phyloP scores from a whole-genome alignment of 2,329 filamentous ascomycete species.

The Didymosphaeria variabile region DNA sequence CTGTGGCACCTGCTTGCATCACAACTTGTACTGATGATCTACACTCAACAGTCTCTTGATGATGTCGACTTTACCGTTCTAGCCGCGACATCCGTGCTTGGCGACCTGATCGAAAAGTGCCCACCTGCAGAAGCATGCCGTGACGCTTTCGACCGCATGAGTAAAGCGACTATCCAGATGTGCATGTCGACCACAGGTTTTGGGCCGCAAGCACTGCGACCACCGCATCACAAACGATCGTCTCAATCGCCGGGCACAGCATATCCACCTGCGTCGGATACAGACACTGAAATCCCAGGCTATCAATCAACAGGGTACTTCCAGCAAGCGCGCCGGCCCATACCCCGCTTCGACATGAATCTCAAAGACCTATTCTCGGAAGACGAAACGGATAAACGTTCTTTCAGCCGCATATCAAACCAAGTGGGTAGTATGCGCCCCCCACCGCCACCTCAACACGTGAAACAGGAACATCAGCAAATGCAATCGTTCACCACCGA shows the following conservation, averaged over 20 bases:
- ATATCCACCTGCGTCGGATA: constrained; percentile 39
- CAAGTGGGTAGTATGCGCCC: constrained; percentile 45
- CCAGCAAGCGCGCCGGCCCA: constrained; percentile 50
- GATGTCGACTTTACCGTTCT: constrained; percentile 98
- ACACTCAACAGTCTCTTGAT: constrained; percentile 72
- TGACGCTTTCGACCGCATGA: constrained; percentile 94
- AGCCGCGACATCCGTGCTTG: constrained; percentile 90
- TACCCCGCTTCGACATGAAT: constrained; percentile 65
- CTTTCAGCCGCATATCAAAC: constrained; percentile 49
- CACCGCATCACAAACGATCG: constrained; percentile 29
- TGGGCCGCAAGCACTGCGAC: constrained; percentile 57
- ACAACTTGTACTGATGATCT: constrained; percentile 18
- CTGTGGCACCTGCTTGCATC: constrained; percentile 24
- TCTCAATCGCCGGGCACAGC: constrained; percentile 35
- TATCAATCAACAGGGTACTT: constrained; percentile 32
- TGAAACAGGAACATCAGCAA: constrained; percentile 33
- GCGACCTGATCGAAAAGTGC: constrained; percentile 91
- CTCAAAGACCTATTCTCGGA: constrained; percentile 49
- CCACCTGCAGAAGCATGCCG: constrained; percentile 93
- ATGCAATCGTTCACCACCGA: constrained; percentile 37
- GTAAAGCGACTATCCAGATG: constrained; percentile 95
- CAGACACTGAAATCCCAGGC: constrained; percentile 45
- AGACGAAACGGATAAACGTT: constrained; percentile 51
- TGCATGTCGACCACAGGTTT: constrained; percentile 87
- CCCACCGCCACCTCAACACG: constrained; percentile 35